These are phyloP conservation scores for Lactarius tabidus DNA, from an alignment of 768 basidiomycete genomes.

Conservation along the genomic window DNA sequence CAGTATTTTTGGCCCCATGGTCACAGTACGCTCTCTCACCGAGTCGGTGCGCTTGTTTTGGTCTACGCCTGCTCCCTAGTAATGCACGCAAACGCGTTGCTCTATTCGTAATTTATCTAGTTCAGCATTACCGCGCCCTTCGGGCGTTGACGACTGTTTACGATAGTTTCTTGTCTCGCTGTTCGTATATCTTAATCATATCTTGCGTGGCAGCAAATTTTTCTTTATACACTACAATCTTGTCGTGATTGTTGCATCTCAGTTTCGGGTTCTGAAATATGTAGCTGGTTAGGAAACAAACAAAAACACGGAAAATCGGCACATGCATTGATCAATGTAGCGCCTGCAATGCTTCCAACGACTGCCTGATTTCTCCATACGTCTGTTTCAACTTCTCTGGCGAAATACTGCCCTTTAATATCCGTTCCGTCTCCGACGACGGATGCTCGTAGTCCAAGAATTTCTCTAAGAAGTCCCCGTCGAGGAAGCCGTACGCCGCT, in stretches of 20 bases:
- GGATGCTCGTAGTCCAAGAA: conserved; percentile 46
- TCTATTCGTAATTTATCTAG: conserved; percentile 14
- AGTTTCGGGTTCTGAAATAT: not conserved
- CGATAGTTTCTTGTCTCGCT: not conserved
- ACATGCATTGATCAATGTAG: conserved; percentile 33
- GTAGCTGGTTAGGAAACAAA: not conserved
- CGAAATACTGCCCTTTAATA: conserved; percentile 54
- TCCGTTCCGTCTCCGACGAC: conserved; percentile 42
- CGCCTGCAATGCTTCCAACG: conserved; percentile 42
- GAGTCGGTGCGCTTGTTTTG: conserved; percentile 21
- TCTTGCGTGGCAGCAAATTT: not conserved
- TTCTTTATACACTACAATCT: not conserved
- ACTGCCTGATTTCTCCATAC: conserved; percentile 37
- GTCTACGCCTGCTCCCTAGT: not conserved
- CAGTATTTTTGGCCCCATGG: not conserved
- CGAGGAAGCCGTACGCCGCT: conserved; percentile 71
- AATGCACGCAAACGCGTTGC: not conserved
- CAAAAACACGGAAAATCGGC: not conserved
- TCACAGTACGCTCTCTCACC: conserved; percentile 15
- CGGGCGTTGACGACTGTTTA: conserved; percentile 12
- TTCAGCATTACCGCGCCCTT: conserved; percentile 6
- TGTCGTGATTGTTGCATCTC: not conserved
- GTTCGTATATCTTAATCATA: not conserved
- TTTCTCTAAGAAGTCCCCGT: conserved; percentile 80
- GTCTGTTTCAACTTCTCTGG: conserved; percentile 53